These are phyloP conservation scores for Penicillium goetzii DNA, from an alignment of 495 filamentous ascomycete species.

Conservation along the genomic window DNA sequence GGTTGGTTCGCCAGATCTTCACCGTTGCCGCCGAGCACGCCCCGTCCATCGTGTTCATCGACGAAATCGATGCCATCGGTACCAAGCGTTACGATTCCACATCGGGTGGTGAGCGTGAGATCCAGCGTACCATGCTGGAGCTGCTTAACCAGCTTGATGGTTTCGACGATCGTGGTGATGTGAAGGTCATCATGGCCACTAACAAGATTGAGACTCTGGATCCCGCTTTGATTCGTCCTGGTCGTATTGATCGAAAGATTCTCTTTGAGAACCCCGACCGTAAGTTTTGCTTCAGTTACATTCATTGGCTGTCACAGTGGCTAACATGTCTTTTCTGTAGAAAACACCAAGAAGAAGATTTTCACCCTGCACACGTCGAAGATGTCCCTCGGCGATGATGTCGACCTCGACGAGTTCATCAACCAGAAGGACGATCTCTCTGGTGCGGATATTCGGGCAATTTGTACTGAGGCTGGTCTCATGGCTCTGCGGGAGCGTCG, in stretches of 20 bases:
- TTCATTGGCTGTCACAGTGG: background rate
- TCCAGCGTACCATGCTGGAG: conserved; percentile 98
- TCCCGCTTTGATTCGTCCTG: conserved; percentile 93
- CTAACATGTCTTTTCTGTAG: conserved; percentile 49
- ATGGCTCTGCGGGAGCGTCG: conserved; percentile 93
- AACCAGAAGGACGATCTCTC: conserved; percentile 97
- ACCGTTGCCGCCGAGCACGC: conserved; percentile 96
- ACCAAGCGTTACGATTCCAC: conserved; percentile 99
- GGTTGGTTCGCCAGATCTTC: conserved; percentile 96
- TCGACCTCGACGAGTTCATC: conserved; percentile 98
- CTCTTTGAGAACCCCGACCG: conserved; percentile 98
- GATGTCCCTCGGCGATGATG: conserved; percentile 94
- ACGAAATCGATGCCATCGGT: conserved; percentile 98
- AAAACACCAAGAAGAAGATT: conserved; percentile 99
- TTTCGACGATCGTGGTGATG: conserved; percentile 98
- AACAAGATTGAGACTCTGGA: conserved; percentile 99
- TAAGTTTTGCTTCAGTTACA: conserved; percentile 42
- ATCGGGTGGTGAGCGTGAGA: conserved; percentile 94
- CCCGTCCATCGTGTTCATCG: conserved; percentile 98
- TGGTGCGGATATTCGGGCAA: conserved; percentile 97
- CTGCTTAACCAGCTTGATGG: conserved; percentile 98
- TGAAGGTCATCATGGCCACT: conserved; percentile 99
- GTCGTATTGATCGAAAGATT: conserved; percentile 99
- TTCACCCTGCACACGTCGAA: conserved; percentile 99
- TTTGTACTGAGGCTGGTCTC: conserved; percentile 95